These are phyloP conservation scores for Onygena corvina DNA, from an alignment of 2,329 filamentous ascomycete genomes.

Conservation along the genomic window DNA sequence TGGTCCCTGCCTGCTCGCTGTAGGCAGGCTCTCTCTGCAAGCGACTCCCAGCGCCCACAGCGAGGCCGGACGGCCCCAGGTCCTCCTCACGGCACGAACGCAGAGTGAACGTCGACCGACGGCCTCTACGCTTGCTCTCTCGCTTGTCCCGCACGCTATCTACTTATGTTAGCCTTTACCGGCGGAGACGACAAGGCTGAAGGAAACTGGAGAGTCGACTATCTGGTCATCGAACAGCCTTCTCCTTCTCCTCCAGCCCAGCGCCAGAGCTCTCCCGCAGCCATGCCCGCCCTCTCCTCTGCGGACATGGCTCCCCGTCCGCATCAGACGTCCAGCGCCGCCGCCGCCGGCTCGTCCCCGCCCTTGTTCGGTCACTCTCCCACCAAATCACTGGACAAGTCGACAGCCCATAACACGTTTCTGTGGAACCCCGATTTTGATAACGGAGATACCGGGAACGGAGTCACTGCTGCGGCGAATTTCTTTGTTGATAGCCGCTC, in stretches of 20 bases:
- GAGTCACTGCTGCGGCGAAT: slow-evolving; percentile 29
- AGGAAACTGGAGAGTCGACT: slow-evolving; percentile 7
- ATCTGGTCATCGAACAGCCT: slow-evolving; percentile 2
- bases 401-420: slow-evolving; percentile 35
- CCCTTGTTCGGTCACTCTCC: slow-evolving; percentile 30
- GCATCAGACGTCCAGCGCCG: slow-evolving; percentile 5
- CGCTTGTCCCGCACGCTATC: background rate
- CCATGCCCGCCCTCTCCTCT: slow-evolving; percentile 10
- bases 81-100: too few relatives aligned
- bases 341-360: slow-evolving; percentile 26
- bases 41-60: background rate
- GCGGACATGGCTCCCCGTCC: slow-evolving; percentile 9
- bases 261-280: background rate
- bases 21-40: background rate
- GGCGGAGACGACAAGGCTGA: slow-evolving; percentile 1
- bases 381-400: slow-evolving; percentile 35
- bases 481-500: slow-evolving; percentile 30
- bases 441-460: slow-evolving; percentile 32
- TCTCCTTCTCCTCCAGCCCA: background rate
- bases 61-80: background rate
- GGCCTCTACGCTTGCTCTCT: background rate
- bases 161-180: slow-evolving; percentile 1
- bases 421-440: slow-evolving; percentile 35
- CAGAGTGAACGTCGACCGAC: background rate
- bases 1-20: background rate